Conservation (phyloP, 2,329 filamentous ascomycete species). For the Trichoderma brevicompactum region DNA sequence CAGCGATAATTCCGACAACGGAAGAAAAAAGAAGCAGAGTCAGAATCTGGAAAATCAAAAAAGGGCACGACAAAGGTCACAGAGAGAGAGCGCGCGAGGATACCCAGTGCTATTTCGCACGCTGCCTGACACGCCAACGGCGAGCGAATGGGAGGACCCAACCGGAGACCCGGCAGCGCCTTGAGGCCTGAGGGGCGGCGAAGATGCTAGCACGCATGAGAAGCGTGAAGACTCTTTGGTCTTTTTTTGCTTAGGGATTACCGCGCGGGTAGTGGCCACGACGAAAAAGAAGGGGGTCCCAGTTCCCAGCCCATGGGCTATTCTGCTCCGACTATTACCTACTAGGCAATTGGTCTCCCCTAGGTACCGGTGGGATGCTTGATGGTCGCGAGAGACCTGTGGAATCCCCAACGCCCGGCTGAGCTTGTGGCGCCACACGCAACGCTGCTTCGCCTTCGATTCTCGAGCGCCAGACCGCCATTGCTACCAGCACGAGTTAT, state of each 20-base stretch:
- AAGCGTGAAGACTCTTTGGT: neutral
- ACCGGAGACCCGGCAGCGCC: neutral
- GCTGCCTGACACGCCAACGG: neutral
- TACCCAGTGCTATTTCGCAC: neutral
- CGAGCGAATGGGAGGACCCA: neutral
- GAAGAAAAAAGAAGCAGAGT: neutral
- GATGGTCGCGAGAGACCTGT: neutral
- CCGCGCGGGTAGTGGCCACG: constrained; percentile 25
- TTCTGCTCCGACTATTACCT: neutral
- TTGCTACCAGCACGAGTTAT: neutral
- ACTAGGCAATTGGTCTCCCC: no score
- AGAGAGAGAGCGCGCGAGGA: neutral
- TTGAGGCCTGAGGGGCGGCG: neutral
- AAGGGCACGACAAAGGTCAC: no score
- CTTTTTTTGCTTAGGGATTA: constrained; percentile 23
- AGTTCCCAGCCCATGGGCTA: neutral
- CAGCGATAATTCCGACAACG: constrained; percentile 10
- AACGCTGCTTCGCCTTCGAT: neutral
- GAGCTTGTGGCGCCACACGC: constrained; percentile 17
- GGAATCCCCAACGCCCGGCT: constrained; percentile 6
- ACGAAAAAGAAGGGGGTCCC: no score
- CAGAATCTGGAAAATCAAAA: neutral
- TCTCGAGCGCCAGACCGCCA: neutral
- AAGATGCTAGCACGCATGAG: neutral
- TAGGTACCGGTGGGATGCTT: no score